phyloP scores from a whole-genome alignment of 2,329 filamentous ascomycete species.

The Aspergillus cejpii region DNA sequence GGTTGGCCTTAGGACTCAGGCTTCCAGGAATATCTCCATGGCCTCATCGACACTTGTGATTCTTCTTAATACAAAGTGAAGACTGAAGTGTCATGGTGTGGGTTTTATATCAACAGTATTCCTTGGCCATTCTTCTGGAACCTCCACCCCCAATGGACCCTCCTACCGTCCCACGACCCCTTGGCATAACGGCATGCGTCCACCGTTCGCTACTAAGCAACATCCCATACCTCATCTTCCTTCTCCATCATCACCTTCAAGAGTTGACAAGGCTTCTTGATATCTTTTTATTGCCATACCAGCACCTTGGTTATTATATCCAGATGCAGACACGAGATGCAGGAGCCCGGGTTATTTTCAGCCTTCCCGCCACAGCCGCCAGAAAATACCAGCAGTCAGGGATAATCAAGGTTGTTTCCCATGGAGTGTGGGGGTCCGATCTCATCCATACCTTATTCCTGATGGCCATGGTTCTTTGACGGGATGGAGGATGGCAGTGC shows the following conservation, averaged over 20 bases:
- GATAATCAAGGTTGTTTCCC: no score
- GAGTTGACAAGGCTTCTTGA: no score
- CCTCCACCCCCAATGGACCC: background rate
- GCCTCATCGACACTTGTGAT: background rate
- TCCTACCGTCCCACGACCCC: background rate
- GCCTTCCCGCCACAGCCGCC: constrained; percentile 15
- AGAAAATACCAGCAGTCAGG: constrained; percentile 2
- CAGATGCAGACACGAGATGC: background rate
- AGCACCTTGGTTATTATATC: no score
- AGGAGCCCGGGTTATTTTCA: background rate
- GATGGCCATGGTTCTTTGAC: no score
- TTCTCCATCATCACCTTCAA: background rate
- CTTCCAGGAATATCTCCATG: background rate
- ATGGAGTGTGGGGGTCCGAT: background rate
- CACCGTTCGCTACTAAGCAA: background rate
- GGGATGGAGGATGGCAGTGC: no score
- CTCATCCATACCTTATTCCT: no score
- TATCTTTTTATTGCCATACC: no score
- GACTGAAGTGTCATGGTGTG: background rate
- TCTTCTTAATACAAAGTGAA: background rate
- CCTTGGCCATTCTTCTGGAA: background rate
- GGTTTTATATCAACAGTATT: background rate
- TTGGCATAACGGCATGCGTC: background rate
- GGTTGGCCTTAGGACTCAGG: background rate
- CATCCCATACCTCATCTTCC: background rate